Percentiles rank a stretch among this genome's conserved stretches.
phyloP scores from a whole-genome alignment of 352 stramenopile species.

The Globisporangium solare region DNA sequence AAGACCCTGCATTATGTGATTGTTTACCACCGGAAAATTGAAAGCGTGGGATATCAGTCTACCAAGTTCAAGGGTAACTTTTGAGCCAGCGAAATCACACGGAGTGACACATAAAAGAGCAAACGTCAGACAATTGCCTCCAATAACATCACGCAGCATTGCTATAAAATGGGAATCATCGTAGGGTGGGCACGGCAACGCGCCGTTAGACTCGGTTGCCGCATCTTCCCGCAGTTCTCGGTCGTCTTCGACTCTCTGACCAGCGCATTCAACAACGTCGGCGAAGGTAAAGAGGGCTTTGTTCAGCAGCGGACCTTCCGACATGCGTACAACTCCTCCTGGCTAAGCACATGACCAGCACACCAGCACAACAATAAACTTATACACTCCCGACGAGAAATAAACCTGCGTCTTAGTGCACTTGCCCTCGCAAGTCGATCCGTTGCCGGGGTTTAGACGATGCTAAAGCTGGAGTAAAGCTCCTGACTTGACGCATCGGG shows the following conservation, averaged over 20 bases:
- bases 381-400: background rate
- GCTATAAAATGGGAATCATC: slow-evolving; percentile 32
- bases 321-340: slow-evolving; percentile 27
- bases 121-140: slow-evolving; percentile 51
- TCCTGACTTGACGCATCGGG: slow-evolving; percentile 30
- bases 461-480: slow-evolving; percentile 33
- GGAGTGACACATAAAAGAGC: slow-evolving; percentile 34
- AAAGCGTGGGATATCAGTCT: slow-evolving; percentile 22
- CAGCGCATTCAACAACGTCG: slow-evolving; percentile 23
- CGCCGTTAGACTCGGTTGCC: background rate
- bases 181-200: slow-evolving; percentile 16
- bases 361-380: background rate
- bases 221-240: slow-evolving; percentile 4
- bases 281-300: slow-evolving; percentile 46
- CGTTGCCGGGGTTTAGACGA: slow-evolving; percentile 43
- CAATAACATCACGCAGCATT: slow-evolving; percentile 40
- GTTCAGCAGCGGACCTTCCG: slow-evolving; percentile 49
- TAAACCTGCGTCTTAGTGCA: background rate
- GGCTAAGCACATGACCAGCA: slow-evolving; percentile 11
- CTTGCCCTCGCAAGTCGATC: slow-evolving; percentile 43
- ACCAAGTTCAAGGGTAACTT: slow-evolving; percentile 34
- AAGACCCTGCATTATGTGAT: slow-evolving; percentile 44
- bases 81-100: slow-evolving; percentile 32
- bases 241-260: background rate
- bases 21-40: slow-evolving; percentile 57